Evolutionary conservation across 2,329 filamentous ascomycete species (phyloP).

Genomic region (Cytospora chrysosperma): DNA sequence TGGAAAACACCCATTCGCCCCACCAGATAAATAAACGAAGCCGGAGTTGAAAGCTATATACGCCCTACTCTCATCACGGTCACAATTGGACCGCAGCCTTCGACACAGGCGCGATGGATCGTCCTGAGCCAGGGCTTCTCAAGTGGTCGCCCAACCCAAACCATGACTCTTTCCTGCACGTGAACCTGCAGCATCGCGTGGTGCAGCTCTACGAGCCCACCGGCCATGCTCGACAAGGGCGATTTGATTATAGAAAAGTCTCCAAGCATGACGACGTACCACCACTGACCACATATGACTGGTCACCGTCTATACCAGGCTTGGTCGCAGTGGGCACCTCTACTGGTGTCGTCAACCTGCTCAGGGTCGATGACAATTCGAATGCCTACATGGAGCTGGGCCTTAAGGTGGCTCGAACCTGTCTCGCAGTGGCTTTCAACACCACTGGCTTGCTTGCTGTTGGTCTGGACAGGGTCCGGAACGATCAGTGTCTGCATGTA

Average conservation of each 20-base stretch:
- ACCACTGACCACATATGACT: conserved; percentile 64
- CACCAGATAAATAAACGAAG: neutral
- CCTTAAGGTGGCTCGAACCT: conserved; percentile 73
- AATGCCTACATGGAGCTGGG: conserved; percentile 65
- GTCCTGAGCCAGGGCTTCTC: conserved; percentile 61
- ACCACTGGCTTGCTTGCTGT: conserved; percentile 70
- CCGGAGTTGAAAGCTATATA: neutral
- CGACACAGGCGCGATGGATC: conserved; percentile 45
- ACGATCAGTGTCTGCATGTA: conserved; percentile 78
- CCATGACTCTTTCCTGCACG: conserved; percentile 61
- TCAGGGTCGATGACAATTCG: conserved; percentile 69
- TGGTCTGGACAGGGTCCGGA: conserved; percentile 76
- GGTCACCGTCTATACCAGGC: conserved; percentile 61
- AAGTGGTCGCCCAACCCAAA: conserved; percentile 63
- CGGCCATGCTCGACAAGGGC: conserved; percentile 55
- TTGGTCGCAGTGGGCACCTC: conserved; percentile 74
- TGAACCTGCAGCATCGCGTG: conserved; percentile 63
- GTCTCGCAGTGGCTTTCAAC: conserved; percentile 80
- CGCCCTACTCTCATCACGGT: neutral
- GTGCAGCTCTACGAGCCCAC: conserved; percentile 64
- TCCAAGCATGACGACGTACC: conserved; percentile 63
- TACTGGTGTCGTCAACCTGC: conserved; percentile 71
- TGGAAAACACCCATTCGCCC: neutral
- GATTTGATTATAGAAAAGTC: conserved; percentile 57
- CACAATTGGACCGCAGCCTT: neutral